These are phyloP conservation scores for Botryotinia calthae DNA, from an alignment of 2,329 filamentous ascomycete species.

Conservation along the genomic window DNA sequence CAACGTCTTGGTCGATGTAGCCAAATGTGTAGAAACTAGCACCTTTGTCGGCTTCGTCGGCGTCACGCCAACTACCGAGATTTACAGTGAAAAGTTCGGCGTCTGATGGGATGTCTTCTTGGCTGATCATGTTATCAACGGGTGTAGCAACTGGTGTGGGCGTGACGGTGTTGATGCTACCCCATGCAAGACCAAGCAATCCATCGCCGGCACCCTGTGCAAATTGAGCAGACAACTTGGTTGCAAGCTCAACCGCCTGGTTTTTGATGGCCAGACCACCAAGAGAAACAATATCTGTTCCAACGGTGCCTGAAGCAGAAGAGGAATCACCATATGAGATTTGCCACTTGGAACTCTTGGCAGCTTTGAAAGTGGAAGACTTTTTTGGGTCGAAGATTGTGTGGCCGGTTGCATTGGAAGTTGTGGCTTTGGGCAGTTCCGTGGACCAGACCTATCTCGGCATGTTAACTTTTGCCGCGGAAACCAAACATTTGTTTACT, in stretches of 20 bases:
- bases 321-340: slow-evolving; percentile 68
- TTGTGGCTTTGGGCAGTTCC: slow-evolving; percentile 43
- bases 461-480: slow-evolving; percentile 14
- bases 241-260: slow-evolving; percentile 65
- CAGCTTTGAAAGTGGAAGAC: slow-evolving; percentile 57
- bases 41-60: slow-evolving; percentile 41
- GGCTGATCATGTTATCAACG: slow-evolving; percentile 66
- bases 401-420: slow-evolving; percentile 44
- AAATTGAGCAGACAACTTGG: slow-evolving; percentile 57
- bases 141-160: slow-evolving; percentile 57
- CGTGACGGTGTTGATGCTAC: slow-evolving; percentile 61
- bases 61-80: slow-evolving; percentile 53
- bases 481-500: slow-evolving; percentile 23
- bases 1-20: slow-evolving; percentile 63
- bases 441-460: slow-evolving; percentile 52
- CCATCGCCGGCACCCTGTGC: slow-evolving; percentile 57
- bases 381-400: slow-evolving; percentile 58
- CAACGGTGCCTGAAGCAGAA: slow-evolving; percentile 63
- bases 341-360: slow-evolving; percentile 54
- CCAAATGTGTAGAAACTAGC: slow-evolving; percentile 72
- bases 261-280: slow-evolving; percentile 60
- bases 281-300: slow-evolving; percentile 59
- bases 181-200: slow-evolving; percentile 64
- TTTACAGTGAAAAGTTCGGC: slow-evolving; percentile 58
- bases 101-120: slow-evolving; percentile 49